Evolutionary conservation across 1,284 basidiomycete species (phyloP), one percentile per base, ranked within the genome.

Genomic region (Naganishia albida): DNA sequence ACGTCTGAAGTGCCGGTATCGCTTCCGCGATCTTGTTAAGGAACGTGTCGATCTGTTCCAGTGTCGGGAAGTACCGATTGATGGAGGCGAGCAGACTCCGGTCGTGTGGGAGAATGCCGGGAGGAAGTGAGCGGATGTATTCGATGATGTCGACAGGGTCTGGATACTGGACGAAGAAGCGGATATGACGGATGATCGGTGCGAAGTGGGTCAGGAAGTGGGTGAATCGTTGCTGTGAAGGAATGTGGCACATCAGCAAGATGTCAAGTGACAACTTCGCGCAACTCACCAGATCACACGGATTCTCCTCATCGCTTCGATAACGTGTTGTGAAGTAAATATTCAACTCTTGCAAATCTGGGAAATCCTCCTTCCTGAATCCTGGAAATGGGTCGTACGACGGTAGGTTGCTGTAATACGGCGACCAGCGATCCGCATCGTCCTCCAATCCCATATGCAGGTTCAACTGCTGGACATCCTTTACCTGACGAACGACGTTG

Each of bases 101-200:
- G 46, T 60, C 57, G 15, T 39, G 46, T 0, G 57, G 57, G 7
- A 60, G 34, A 23, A 50, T 23, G 10, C n/a, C 25, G n/a, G 57
- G 46, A 3, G 25, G 20, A 3, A 60, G 46, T 1, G 49, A 15
- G 13, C 48, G 57, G 34, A 60, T 49, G 30, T 48, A 40, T 23
- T 60, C 57, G 23, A 40, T 39, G 34, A 60, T 50, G 7, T 60
- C 57, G 46, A 38, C 57, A 3, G 48, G n/a, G 8, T 60, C 57
- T 2, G 57, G 57, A 42, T 60, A 60, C 20, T 60, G 57, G 38
- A 60, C 43, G 57, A 60, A 40, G 44, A 60, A 60, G 20, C 57
- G 30, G 57, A 60, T 40, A n/a, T 60, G 57, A 7, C 57, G 57
- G 34, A 60, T 60, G 1, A 46, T 60, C 7, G 57, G 46, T 7